Percentiles rank a stretch among this genome's conserved stretches.
Evolutionary conservation across 2,329 filamentous ascomycete genomes (phyloP).

Genomic region (Colletotrichum spaethianum): DNA sequence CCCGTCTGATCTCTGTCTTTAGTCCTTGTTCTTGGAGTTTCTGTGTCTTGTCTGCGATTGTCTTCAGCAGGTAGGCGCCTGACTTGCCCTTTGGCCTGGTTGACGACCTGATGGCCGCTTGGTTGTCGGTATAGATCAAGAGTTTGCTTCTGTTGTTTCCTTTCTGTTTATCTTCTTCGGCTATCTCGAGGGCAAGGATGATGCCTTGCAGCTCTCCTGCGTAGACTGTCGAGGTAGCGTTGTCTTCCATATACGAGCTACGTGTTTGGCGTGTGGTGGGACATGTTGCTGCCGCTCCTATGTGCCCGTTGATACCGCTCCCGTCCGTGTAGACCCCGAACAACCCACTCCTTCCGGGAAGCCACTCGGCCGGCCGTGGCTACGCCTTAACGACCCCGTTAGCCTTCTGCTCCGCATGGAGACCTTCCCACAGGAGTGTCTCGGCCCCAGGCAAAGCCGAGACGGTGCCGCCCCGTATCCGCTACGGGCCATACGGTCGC

Average conservation of each 20-base stretch:
- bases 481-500: too few species aligned
- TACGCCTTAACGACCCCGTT: not conserved
- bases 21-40: not conserved
- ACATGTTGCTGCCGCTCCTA: too few species aligned
- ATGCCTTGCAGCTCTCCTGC: too few species aligned
- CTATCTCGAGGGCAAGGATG: conserved; percentile 1
- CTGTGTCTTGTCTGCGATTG: not conserved
- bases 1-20: not conserved
- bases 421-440: not conserved
- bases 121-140: conserved; percentile 10
- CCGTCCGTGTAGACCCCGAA: too few species aligned
- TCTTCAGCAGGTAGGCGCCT: not conserved
- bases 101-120: conserved; percentile 6
- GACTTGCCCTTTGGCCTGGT: not conserved
- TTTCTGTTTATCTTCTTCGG: not conserved
- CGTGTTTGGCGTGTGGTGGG: too few species aligned
- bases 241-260: too few species aligned
- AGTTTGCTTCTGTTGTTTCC: conserved; percentile 1
- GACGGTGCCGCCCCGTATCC: too few species aligned
- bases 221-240: too few species aligned
- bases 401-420: not conserved
- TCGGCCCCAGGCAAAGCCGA: too few species aligned
- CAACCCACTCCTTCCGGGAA: too few species aligned
- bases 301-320: too few species aligned
- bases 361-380: not conserved